Evolutionary conservation across 768 basidiomycete genomes (phyloP), one percentile per base, ranked within the genome.

Genomic region (Russula olivacea): DNA sequence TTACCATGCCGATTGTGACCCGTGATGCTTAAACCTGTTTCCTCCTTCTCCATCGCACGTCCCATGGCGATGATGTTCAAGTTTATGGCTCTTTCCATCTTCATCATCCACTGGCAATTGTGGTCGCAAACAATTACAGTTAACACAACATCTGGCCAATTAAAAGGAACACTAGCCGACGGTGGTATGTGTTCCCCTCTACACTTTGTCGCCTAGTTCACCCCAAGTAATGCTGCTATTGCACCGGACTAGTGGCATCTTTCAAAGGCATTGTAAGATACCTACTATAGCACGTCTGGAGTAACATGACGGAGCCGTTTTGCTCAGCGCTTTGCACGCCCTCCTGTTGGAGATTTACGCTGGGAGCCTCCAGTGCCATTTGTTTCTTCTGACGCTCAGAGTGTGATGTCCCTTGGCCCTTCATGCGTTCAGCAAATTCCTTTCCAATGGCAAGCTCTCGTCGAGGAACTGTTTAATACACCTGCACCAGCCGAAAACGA

Each of bases 221-320:
- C 51, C 7, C 5, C n/a, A 38, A 1, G 47, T 34, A 54, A 45
- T 10, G n/a, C n/a, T n/a, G n/a, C n/a, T n/a, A n/a, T n/a, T n/a
- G 43, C 23, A 48, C 43, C 55, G 23, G n/a, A 47, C 8, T 28
- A 60, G 63, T 64, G n/a, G 53, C 23, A 17, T 60, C 43, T 8
- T 64, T 64, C 41, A 64, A 64, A 15, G 63, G 63, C 25, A 47
- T 64, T 10, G 59, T 60, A 25, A 60, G 58, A 48, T 49, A 30
- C 23, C 8, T 10, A 15, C 23, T 23, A 12, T 28, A 15, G 19
- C 11, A 25, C 41, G 6, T 19, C 7, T 43, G 21, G n/a, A n/a
- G 15, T 25, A n/a, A 4, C 34, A 41, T 52, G 23, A 60, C 25
- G 25, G 17, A 38, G 14, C 41, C 21, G 1, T 30, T 11, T 25